A percentile compares a stretch with the other conserved stretches of the same genome.
phyloP scores from a whole-genome alignment of 1,139 yeast genomes.

The Geotrichum fermentans region DNA sequence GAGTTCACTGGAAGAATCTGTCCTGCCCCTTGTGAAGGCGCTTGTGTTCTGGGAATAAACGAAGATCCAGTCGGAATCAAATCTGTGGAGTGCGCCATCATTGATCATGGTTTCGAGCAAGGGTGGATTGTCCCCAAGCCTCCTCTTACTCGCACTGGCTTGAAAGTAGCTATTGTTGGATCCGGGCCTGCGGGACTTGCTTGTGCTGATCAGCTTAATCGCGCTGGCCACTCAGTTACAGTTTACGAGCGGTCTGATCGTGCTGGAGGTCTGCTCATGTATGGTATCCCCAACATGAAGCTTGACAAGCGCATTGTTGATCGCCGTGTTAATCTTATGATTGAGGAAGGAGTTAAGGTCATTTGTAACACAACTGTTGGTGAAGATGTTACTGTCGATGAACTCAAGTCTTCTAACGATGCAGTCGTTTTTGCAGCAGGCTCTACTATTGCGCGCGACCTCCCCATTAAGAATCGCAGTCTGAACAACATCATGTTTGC shows the following conservation, averaged over 20 bases:
- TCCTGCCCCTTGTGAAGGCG: conserved; percentile 99
- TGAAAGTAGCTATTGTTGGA: conserved; percentile 79
- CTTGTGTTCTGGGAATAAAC: conserved; percentile 90
- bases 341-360: conserved; percentile 83
- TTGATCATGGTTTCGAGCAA: conserved; percentile 91
- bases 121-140: conserved; percentile 92
- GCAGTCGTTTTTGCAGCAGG: conserved; percentile 92
- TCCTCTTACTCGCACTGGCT: conserved; percentile 76
- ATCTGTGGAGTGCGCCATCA: conserved; percentile 91
- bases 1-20: conserved; percentile 97
- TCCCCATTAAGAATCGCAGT: conserved; percentile 90
- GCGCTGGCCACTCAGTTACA: conserved; percentile 88
- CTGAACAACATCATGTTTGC: conserved; percentile 88
- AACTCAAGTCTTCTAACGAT: conserved; percentile 59
- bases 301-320: conserved; percentile 87
- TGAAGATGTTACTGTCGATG: conserved; percentile 64
- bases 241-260: conserved; percentile 93
- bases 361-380: conserved; percentile 76
- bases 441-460: conserved; percentile 91
- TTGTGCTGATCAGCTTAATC: conserved; percentile 92
- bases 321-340: conserved; percentile 86
- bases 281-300: conserved; percentile 99
- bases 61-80: conserved; percentile 95
- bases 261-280: conserved; percentile 95
- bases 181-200: conserved; percentile 97